A percentile compares a stretch with the other conserved stretches of the same genome.
These are phyloP conservation scores for Myriosclerotinia scirpicola DNA, from an alignment of 2,329 filamentous ascomycete species.

Conservation along the genomic window DNA sequence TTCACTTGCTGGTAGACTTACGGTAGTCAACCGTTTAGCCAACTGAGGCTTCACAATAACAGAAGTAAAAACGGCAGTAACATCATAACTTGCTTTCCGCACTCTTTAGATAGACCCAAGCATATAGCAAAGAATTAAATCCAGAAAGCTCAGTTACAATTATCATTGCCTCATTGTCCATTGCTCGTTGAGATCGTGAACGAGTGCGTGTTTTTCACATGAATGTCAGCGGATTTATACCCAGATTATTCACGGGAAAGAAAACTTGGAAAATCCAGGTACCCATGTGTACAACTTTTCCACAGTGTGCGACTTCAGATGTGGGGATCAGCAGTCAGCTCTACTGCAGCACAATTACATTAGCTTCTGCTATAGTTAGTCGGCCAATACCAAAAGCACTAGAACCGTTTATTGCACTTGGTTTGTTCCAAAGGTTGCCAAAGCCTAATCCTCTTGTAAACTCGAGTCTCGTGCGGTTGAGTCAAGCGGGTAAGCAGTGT, in stretches of 20 bases:
- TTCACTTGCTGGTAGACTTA: background rate
- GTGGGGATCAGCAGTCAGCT: background rate
- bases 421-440: background rate
- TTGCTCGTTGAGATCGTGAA: background rate
- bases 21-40: background rate
- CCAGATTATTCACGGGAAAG: background rate
- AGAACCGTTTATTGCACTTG: too few species aligned
- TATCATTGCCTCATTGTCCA: background rate
- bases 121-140: background rate
- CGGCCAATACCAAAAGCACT: too few species aligned
- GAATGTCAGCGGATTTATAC: background rate
- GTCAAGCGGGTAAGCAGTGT: background rate
- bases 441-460: background rate
- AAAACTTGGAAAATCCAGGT: background rate
- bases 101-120: background rate
- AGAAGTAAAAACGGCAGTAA: background rate
- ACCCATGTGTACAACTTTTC: background rate
- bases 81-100: background rate
- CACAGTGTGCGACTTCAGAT: too few species aligned
- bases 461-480: background rate
- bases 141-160: background rate
- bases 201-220: background rate
- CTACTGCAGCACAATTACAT: background rate
- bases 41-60: background rate
- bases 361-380: background rate